Percentiles rank a stretch among this genome's conserved stretches.
Evolutionary conservation across 345 rosid genomes (phyloP).

Genomic region (Moringa oleifera): DNA sequence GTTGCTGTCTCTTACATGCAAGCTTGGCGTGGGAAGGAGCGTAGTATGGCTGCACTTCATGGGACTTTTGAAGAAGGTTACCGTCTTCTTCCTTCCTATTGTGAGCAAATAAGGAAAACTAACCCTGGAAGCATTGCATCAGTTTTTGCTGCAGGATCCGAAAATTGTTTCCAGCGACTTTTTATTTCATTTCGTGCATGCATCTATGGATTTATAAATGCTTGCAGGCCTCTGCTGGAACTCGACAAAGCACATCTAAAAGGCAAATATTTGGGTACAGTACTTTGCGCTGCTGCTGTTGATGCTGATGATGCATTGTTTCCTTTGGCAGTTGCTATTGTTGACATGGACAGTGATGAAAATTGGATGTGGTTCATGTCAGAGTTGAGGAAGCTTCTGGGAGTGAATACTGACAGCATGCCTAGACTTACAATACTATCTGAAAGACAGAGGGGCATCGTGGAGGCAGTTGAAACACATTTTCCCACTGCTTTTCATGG

Average conservation of each 20-base stretch:
- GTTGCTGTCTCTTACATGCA: constrained; percentile 99
- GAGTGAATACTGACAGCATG: constrained; percentile 89
- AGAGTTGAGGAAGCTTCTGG: constrained; percentile 89
- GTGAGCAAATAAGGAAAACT: constrained; percentile 74
- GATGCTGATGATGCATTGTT: constrained; percentile 87
- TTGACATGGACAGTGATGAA: constrained; percentile 76
- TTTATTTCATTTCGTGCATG: constrained; percentile 82
- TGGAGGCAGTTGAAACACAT: constrained; percentile 96
- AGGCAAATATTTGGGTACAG: constrained; percentile 84
- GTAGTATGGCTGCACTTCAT: constrained; percentile 99
- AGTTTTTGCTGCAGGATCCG: constrained; percentile 73
- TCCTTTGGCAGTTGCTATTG: constrained; percentile 86
- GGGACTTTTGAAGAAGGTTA: constrained; percentile 98
- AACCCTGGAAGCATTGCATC: constrained; percentile 95
- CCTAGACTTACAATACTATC: constrained; percentile 97
- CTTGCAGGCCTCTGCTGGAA: constrained; percentile 94
- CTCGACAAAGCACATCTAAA: constrained; percentile 84
- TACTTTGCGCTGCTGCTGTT: constrained; percentile 91
- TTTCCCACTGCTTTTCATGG: constrained; percentile 94
- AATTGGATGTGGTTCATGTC: constrained; percentile 99
- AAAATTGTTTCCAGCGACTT: constrained; percentile 93
- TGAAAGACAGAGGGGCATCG: constrained; percentile 76
- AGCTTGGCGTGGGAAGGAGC: constrained; percentile 99
- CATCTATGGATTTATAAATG: constrained; percentile 87
- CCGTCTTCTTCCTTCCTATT: constrained; percentile 81